Base-by-base conservation (phyloP, 2,329 filamentous ascomycete genomes). In the Aspergillus flavus region DNA sequence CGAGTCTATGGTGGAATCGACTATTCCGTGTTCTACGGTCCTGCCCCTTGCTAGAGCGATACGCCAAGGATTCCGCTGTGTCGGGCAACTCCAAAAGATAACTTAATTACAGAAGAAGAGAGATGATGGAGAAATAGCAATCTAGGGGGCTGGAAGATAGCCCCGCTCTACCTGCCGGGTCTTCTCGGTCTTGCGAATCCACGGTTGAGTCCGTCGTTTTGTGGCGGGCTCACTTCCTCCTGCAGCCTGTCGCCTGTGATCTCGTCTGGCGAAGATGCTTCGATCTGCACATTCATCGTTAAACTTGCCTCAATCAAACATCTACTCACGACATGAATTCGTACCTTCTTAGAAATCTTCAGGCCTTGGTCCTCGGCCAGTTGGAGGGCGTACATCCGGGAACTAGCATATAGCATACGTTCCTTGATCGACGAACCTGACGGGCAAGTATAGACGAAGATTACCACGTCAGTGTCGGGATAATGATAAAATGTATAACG, bases 371-470 rank as follows among this genome's bases (percentile, higher is more conserved):
- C 81, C 56, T 86, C 83, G 23, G 86, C 86, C 61, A 85, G 65
- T 30, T 73, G 71, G 32, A 89, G 78, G n/a, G 85, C 84, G 66
- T 82, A 81, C 32, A 80, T 79, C 69, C 86, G 82, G 63, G 83
- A 85, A 59, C 85, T 86, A 28, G 87, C 86, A 74, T 89, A 88
- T 63, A 89, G 70, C 87, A 90, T 89, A 61, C 87, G 81, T 74
- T 89, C 86, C 76, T 87, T 89, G 73, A 89, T 86, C 73, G 86
- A 87, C 16, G 85, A 86, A 14, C 72, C 80, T 0, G 83, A 81
- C 14, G 87, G 87, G 73, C 87, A 90, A 23, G 87, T 88, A 71
- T 88, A 89, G 63, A 89, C 84, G 75, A 89, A 90, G 26, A 89
- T 75, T 14, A 88, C 80, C 2, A 76, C 72, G 7, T 78, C 75